Evolutionary conservation across 1,284 basidiomycete genomes (phyloP).

Genomic region (Tylopilus sp.): DNA sequence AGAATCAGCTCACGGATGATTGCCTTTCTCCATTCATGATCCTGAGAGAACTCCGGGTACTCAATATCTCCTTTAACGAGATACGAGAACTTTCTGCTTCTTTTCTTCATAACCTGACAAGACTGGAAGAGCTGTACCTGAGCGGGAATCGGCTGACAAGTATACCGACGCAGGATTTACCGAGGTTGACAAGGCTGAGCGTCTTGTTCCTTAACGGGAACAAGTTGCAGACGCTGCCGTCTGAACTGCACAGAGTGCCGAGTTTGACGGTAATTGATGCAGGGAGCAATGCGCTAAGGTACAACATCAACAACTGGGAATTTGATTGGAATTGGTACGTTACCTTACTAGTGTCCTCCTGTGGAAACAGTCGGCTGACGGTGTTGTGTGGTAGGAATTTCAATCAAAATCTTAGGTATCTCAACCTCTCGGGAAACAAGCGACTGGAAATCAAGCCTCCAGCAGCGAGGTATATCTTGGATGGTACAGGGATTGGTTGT

Average conservation of each 20-base stretch:
- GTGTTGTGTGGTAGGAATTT: slow-evolving; percentile 74
- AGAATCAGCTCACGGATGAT: slow-evolving; percentile 88
- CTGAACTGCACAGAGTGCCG: slow-evolving; percentile 84
- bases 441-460: slow-evolving; percentile 80
- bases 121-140: slow-evolving; percentile 86
- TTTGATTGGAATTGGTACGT: slow-evolving; percentile 99
- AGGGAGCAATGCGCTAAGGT: slow-evolving; percentile 93
- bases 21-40: slow-evolving; percentile 74
- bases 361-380: slow-evolving; percentile 3
- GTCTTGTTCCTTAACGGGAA: slow-evolving; percentile 94
- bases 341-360: not conserved
- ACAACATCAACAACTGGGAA: slow-evolving; percentile 98
- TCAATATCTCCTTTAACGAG: slow-evolving; percentile 96
- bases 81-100: slow-evolving; percentile 85
- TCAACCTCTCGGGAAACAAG: slow-evolving; percentile 87
- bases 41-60: slow-evolving; percentile 73
- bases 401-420: slow-evolving; percentile 89
- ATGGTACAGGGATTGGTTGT: slow-evolving; percentile 22
- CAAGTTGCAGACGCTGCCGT: slow-evolving; percentile 88
- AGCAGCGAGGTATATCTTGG: slow-evolving; percentile 21
- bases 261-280: slow-evolving; percentile 87
- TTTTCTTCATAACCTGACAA: slow-evolving; percentile 70
- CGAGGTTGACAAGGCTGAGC: slow-evolving; percentile 62
- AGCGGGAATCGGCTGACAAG: slow-evolving; percentile 92
- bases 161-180: slow-evolving; percentile 87